Evolutionary conservation across 768 basidiomycete genomes (phyloP).

Genomic region (Suillus ampliporus): DNA sequence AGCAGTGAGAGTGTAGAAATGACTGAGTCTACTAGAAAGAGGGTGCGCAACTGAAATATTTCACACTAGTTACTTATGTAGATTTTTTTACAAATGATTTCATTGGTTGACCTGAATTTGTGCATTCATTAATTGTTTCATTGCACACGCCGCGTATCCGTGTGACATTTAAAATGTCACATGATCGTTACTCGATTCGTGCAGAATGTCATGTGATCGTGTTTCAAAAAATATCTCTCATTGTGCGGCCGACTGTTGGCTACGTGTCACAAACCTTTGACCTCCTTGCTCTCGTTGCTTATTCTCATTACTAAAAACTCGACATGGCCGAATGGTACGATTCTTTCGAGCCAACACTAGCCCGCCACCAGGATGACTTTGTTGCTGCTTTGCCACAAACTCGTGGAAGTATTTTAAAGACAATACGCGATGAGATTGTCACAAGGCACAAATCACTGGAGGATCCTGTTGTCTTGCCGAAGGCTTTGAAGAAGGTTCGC

Average conservation of each 20-base stretch:
- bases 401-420: background rate
- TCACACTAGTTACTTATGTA: background rate
- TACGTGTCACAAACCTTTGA: background rate
- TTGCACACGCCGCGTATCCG: too few relatives aligned
- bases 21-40: background rate
- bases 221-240: background rate
- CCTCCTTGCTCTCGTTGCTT: background rate
- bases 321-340: background rate
- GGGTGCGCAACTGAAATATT: background rate
- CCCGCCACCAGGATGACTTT: background rate
- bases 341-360: background rate
- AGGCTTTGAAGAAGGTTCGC: background rate
- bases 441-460: background rate
- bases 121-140: background rate
- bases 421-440: background rate
- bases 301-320: background rate
- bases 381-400: background rate
- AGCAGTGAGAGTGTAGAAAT: background rate
- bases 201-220: too few relatives aligned
- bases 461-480: background rate
- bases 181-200: too few relatives aligned
- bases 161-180: too few relatives aligned
- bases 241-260: background rate
- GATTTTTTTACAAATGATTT: background rate
- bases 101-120: background rate